Evolutionary conservation across 225 moss, liverwort and hornwort species (phyloP).

Genomic region (Marchantia paleacea): DNA sequence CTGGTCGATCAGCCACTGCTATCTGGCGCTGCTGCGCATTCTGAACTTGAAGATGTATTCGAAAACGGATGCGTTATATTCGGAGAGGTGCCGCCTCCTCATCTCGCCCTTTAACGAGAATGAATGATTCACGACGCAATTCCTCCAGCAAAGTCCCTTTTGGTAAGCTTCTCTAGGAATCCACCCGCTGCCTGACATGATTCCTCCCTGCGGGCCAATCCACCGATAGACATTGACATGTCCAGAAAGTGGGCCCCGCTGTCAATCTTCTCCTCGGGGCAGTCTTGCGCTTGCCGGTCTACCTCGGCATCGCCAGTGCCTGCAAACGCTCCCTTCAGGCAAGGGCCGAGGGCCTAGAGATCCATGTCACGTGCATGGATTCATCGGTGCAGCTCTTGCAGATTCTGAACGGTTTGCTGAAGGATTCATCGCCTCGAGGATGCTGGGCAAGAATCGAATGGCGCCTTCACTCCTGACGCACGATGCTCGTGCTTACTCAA

Average conservation of each 20-base stretch:
- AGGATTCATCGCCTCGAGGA: neutral
- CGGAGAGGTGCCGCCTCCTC: conserved; percentile 13
- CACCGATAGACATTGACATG: neutral
- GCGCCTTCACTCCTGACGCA: neutral
- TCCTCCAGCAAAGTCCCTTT: neutral
- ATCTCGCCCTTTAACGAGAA: neutral
- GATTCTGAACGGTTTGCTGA: neutral
- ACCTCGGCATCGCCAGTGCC: neutral
- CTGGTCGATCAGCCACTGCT: neutral
- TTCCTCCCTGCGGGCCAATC: neutral
- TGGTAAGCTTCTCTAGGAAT: neutral
- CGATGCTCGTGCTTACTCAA: neutral
- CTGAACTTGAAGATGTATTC: neutral
- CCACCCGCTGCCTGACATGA: neutral
- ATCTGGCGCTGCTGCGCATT: no score
- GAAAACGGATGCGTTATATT: neutral
- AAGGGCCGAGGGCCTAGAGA: neutral
- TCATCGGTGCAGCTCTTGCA: neutral
- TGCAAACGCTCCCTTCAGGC: neutral
- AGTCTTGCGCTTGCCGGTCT: neutral
- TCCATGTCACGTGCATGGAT: neutral
- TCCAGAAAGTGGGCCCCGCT: neutral
- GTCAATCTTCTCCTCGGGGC: neutral
- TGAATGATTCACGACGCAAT: neutral
- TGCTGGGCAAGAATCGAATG: neutral